Conservation (phyloP, 2,329 filamentous ascomycete genomes). For the Lachnum nothofagi region DNA sequence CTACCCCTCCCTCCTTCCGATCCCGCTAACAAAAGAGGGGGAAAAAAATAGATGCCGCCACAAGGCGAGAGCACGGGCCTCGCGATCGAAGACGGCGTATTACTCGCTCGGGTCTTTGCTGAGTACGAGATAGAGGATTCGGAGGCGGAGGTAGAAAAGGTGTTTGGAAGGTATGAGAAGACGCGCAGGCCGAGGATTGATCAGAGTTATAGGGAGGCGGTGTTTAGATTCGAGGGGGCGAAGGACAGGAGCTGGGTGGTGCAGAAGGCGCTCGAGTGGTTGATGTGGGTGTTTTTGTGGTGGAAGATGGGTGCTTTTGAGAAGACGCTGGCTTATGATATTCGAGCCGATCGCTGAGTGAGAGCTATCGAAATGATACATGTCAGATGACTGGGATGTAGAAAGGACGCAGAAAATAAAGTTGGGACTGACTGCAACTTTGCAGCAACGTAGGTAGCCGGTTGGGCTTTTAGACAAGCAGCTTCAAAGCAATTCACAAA, state of each 20-base stretch:
- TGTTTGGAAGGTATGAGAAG: conserved; percentile 44
- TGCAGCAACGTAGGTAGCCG: too few relatives aligned
- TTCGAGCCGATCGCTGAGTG: conserved; percentile 10
- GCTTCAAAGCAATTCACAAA: not conserved
- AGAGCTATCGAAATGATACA: not conserved
- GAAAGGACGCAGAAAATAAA: too few relatives aligned
- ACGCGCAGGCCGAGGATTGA: conserved; percentile 42
- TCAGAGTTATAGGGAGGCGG: conserved; percentile 40
- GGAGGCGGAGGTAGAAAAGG: conserved; percentile 35
- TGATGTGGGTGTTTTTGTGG: conserved; percentile 26
- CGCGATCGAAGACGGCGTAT: conserved; percentile 47
- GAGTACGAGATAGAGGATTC: conserved; percentile 5
- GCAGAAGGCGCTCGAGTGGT: conserved; percentile 23
- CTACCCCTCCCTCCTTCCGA: not conserved
- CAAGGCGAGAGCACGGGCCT: conserved; percentile 47
- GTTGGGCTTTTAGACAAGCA: too few relatives aligned
- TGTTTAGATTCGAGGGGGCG: conserved; percentile 22
- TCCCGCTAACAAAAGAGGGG: too few relatives aligned
- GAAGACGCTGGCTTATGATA: conserved; percentile 7
- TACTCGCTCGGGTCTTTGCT: conserved; percentile 37
- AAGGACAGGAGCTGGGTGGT: conserved; percentile 45
- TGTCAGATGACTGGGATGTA: too few relatives aligned
- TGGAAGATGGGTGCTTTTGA: conserved; percentile 16
- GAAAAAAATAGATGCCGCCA: conserved; percentile 47
- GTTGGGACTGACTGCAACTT: too few relatives aligned